A percentile compares a stretch with the other conserved stretches of the same genome.
These are phyloP conservation scores for Colletotrichum orchidophilum DNA, from an alignment of 2,329 filamentous ascomycete species.

Conservation along the genomic window DNA sequence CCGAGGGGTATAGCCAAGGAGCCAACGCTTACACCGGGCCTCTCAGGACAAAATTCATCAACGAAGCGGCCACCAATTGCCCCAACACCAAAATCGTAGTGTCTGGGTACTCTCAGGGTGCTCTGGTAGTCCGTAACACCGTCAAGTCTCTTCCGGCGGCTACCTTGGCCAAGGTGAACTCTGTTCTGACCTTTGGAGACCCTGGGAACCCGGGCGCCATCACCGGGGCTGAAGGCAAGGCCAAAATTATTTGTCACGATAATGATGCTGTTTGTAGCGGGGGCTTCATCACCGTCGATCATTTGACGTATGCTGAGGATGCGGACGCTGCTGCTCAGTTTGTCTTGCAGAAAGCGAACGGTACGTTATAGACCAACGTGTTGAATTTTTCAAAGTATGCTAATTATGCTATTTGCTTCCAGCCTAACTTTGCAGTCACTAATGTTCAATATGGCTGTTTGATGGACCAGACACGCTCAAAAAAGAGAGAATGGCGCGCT, in stretches of 20 bases:
- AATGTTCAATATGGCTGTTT: background rate
- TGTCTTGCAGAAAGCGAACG: constrained; percentile 23
- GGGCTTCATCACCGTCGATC: constrained; percentile 40
- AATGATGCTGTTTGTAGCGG: constrained; percentile 41
- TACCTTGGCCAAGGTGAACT: constrained; percentile 39
- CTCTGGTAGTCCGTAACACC: constrained; percentile 40
- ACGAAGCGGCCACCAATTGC: constrained; percentile 40
- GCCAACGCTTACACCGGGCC: background rate
- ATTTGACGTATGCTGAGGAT: constrained; percentile 41
- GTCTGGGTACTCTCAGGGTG: constrained; percentile 42
- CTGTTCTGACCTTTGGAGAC: constrained; percentile 43
- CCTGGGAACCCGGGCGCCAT: constrained; percentile 36
- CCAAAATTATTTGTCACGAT: constrained; percentile 37
- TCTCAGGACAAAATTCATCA: constrained; percentile 45
- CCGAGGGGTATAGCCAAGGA: background rate
- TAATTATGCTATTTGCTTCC: background rate
- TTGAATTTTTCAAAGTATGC: too few relatives aligned
- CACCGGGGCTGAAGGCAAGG: constrained; percentile 33
- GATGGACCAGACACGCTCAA: background rate
- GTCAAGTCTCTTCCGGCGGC: constrained; percentile 35
- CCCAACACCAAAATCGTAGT: constrained; percentile 38
- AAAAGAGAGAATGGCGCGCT: background rate
- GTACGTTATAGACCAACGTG: background rate
- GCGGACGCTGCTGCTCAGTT: constrained; percentile 38
- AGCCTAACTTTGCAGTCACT: background rate